Evolutionary conservation across 1,284 basidiomycete species (phyloP), one percentile per base, ranked within the genome.

Genomic region (Leccinum proximum): DNA sequence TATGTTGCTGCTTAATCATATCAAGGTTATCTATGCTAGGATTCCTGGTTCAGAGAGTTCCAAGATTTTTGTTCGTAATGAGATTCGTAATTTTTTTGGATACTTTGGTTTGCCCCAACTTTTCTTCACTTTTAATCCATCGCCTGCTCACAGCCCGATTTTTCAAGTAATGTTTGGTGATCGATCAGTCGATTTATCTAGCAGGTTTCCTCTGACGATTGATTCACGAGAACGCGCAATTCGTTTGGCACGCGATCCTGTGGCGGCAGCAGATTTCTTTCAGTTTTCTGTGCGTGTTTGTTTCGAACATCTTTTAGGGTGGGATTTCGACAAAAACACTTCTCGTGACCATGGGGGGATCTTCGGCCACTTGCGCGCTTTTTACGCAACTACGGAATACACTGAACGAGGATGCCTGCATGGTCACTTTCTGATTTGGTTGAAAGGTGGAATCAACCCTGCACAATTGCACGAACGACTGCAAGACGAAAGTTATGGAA

Each of bases 81-180:
- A 68, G 35, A 68, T 68, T 4, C 11, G 59, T 0, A 68, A 60
- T n/a, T 68, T 66, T 16, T 68, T 38, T 30, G 63, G 58, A 2
- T 63, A 58, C 22, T 69, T 69, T 61, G 65, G 63, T 5, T 2
- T 69, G 0, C 67, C 67, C 0, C 62, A 69, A 2, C 7, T 69
- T 1, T 69, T 64, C 3, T 68, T 68, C 16, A 69, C 63, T 1
- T 69, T 69, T 16, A 69, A 69, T 18, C 63, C 63, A 0, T 56
- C 33, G 7, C 18, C 42, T 1, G 65, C 62, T 0, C 68, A 69
- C 13, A 69, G 67, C 11, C 68, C 67, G 0, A 60, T 69, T 1
- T 69, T 69, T 14, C 68, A 69, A 6, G 68, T 69, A 0, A 69
- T 69, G 61, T 69, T 26, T 64, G 62, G 65, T 3, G 60, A 69